phyloP scores from a whole-genome alignment of 1,284 basidiomycete species.

The Fistulina hepatica region DNA sequence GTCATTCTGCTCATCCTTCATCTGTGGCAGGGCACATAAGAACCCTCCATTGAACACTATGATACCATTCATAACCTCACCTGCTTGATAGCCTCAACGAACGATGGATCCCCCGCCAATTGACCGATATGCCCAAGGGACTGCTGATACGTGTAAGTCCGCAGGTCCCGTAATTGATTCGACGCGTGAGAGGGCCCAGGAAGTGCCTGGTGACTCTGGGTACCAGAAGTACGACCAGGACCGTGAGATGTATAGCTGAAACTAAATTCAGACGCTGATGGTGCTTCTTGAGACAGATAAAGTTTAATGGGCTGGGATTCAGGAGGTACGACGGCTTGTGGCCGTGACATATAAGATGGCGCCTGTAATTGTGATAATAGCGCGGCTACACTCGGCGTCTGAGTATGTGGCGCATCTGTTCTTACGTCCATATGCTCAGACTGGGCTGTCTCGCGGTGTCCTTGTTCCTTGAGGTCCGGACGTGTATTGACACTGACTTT shows the following conservation, averaged over 20 bases:
- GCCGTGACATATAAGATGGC: too few species aligned
- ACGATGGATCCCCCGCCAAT: slow-evolving; percentile 38
- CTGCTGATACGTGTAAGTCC: slow-evolving; percentile 49
- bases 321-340: too few species aligned
- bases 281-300: background rate
- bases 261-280: background rate
- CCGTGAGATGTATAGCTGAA: background rate
- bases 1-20: slow-evolving; percentile 55
- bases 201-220: slow-evolving; percentile 5
- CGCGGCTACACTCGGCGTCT: too few species aligned
- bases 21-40: slow-evolving; percentile 16
- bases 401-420: too few species aligned
- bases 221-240: background rate
- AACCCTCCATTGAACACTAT: background rate
- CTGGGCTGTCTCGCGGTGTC: slow-evolving; percentile 11
- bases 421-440: slow-evolving; percentile 6
- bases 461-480: slow-evolving; percentile 1
- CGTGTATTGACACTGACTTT: slow-evolving; percentile 6
- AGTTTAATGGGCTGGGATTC: background rate
- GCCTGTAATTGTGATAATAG: too few species aligned
- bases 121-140: slow-evolving; percentile 45
- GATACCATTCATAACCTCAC: slow-evolving; percentile 25
- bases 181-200: slow-evolving; percentile 5
- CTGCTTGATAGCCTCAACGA: slow-evolving; percentile 36
- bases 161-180: slow-evolving; percentile 26